Evolutionary conservation across 192 early-diverging fungal genomes (phyloP), one percentile per base, ranked within the genome.

Genomic region (Coemansia sp.): DNA sequence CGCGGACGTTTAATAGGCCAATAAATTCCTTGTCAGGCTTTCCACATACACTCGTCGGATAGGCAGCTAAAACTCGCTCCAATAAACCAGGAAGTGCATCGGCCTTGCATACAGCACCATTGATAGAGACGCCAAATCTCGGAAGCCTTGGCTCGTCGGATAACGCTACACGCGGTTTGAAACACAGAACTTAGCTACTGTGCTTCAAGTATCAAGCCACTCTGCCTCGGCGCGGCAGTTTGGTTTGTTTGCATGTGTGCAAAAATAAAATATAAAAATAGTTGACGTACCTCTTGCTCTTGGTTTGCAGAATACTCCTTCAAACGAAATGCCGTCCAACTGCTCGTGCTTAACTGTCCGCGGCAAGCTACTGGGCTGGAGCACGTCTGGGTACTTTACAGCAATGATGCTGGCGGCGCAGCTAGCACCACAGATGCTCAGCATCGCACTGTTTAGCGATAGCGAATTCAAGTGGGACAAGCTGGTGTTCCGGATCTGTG

Each of bases 61-160:
- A 53, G 2, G 49, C 27, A 6, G 25, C 24, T 24, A 53, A 31
- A 15, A 53, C 4, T 53, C 49, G 60, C n/a, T 37, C 47, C 1
- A 46, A n/a, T 20, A 77, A 42, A 2, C 69, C 47, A 24, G 75
- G 69, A 22, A 68, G 35, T 4, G 38, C n/a, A 17, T 77, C 46
- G 11, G 60, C 4, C 22, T 42, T 64, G 47, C 75, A 71, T 19
- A 36, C 45, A 11, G 32, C 25, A 7, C 65, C 61, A 59, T 71
- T 77, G 9, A 71, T 67, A 5, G 68, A 46, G 25, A 77, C 22
- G 29, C 40, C 25, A 49, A 62, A 62, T 43, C 15, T 27, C 0
- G 32, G 36, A 43, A 53, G 49, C 49, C 49, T 53, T 31, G 49
- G 27, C 49, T 15, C 49, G 14, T 53, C 27, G 25, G 27, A 8